Evolutionary conservation across 805 yeast genomes (phyloP).

Genomic region (Metschnikowia dekortorum): DNA sequence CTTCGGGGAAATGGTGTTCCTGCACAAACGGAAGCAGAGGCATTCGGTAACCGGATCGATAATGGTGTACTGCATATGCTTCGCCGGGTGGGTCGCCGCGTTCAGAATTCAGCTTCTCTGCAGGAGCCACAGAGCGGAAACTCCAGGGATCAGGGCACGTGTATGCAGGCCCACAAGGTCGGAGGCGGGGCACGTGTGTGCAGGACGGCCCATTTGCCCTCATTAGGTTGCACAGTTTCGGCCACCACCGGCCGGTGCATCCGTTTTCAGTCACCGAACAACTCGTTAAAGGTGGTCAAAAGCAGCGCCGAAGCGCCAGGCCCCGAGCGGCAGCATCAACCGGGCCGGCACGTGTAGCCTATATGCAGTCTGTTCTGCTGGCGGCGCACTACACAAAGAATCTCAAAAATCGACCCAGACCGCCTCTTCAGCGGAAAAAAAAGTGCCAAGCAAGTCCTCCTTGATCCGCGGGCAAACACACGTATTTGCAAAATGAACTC

Average conservation of each 20-base stretch:
- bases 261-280: no score
- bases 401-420: background rate
- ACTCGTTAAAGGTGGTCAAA: no score
- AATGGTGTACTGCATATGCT: background rate
- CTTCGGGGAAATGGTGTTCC: no score
- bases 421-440: background rate
- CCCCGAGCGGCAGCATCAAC: no score
- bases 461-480: conserved; percentile 6
- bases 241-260: no score
- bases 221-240: no score
- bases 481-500: conserved; percentile 12
- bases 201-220: background rate
- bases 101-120: background rate
- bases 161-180: background rate
- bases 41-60: no score
- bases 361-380: conserved; percentile 1
- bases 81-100: no score
- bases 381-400: conserved; percentile 2
- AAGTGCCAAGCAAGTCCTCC: background rate
- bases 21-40: no score
- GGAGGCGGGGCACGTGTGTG: background rate
- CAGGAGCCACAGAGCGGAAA: background rate
- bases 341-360: background rate
- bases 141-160: background rate
- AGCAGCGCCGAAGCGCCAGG: no score